Base-by-base conservation (phyloP, 495 filamentous ascomycete genomes). In the Cercophora sp. region DNA sequence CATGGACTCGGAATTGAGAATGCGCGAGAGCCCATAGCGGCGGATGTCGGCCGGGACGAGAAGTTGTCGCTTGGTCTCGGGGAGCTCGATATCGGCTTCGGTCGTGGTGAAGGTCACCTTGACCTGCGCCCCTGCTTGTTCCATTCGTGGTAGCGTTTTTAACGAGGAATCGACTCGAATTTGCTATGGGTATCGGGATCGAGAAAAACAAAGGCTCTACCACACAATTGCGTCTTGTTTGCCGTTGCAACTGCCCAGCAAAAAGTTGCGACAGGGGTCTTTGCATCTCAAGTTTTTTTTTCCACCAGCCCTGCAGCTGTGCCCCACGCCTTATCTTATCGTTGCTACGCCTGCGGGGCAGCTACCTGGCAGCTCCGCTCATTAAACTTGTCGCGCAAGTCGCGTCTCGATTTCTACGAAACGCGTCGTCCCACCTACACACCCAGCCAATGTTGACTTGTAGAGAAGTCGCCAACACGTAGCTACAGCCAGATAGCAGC, bases 11-110 rank as follows among this genome's bases (percentile, higher is more conserved):
- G 87, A 91, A 72, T 98, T 98, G 54, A 97, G 87, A 55, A 98
- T 81, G 25, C 88, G 86, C 1, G 92, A 96, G 16, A 98, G 83
- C 48, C 85, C 88, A 79, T 95, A 93, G 67, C 93, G 83, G 59
- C 88, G 85, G 52, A 96, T 78, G 46, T 85, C 90, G 89, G 76
- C 72, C 13, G 78, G 77, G 1, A 81, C 78, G 31, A 79, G 70
- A 34, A 81, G 67, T 56, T 78, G 71, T 19, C 73, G 65, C 58
- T 78, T 78, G 52, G 61, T 68, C 52, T 81, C 78, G 32, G 78
- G 73, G 24, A 84, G 69, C 61, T 81, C 72, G 42, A 84, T 72
- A 46, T 82, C 79, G 27, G 71, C 61, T 31, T 79, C 73, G 26
- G 71, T 76, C 23, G 81, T 84, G 39, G 71, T 76, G 70, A 84